Base-by-base conservation (phyloP, 129 eudicot genomes). In the Helichrysum umbraculigerum region DNA sequence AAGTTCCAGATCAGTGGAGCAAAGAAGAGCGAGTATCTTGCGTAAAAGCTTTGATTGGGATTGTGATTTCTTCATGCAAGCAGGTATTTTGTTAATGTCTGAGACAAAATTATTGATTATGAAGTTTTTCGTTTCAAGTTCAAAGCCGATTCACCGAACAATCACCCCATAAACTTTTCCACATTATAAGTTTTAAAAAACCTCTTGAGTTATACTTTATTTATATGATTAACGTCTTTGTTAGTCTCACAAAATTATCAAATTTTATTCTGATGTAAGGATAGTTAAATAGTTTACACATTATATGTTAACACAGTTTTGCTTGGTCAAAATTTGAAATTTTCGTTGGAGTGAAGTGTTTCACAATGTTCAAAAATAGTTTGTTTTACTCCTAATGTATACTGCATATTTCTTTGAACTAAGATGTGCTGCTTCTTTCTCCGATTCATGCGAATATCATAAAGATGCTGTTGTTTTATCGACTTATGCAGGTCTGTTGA, bases 401-500 rank as follows among this genome's bases (percentile, higher is more conserved):
- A 8, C 47, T 41, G 47, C 47, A 20, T 58, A 58, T 58, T 58
- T 19, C 28, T 21, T 58, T 58, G 29, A 20, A 25, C 6, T 58
- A 58, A 58, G 14, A 9, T 41, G 47, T 41, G 14, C 47, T 41
- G 14, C 47, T 41, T 41, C 47, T 41, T 9, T 41, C 47, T 41
- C 14, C 4, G 47, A 9, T 41, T 41, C 47, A 41, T 9, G 47
- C 14, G 47, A 41, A 41, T 41, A 9, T 41, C 14, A 41, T 9
- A 41, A 58, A n/a, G 28, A 58, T 58, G 64, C 12, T 58, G 30
- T n/a, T 58, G 30, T 19, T 58, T 58, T 58, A 11, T 58, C 21
- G 22, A 33, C 34, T 33, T 16, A 65, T 66, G 71, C 52, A 66
- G 71, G 72, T 67, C n/a, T 67, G 72, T 67, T 67, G 28, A 39